Evolutionary conservation across 2,329 filamentous ascomycete species (phyloP), one percentile per base, ranked within the genome.

Genomic region (Ilyonectria destructans): DNA sequence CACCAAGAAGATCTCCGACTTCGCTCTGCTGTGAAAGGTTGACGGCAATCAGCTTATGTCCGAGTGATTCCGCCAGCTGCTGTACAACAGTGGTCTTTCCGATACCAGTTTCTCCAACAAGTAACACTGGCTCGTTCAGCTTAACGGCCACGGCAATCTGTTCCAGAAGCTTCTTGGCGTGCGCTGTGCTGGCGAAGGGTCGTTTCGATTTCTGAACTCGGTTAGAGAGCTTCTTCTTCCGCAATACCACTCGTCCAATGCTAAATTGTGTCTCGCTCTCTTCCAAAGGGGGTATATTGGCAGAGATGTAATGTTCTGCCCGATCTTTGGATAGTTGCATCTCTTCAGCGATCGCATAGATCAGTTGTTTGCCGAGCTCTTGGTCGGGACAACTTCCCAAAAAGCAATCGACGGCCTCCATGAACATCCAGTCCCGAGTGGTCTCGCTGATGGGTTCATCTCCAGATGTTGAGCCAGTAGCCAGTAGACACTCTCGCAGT

Each of bases 1-100:
- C 96, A 75, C 96, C 97, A 0, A 99, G 86, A 13, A 99, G 84
- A 82, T 99, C 96, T n/a, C 95, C 93, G 46, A 93, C 95, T 81
- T 99, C 97, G 77, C 95, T 98, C 80, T 99, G 97, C 79, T 99
- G 97, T 0, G 96, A 99, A 78, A 99, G 81, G 78, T 99, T 99
- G 77, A 99, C 95, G 3, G 95, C 94, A 0, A 95, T 93, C 13
- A 99, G 88, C 75, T 94, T 97, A 77, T 95, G 93, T 1, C 95
- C 94, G 31, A 98, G 87, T 4, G 92, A 88, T 65, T 93, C 91
- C 0, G 96, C 95, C 63, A 99, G 85, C 78, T 98, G 95, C 80
- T 99, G 96, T 15, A 99, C 92, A 29, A 96, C 93, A 0, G 96
- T 97, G 0, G 96, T 99, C 82, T 99, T 99, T 75, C 96, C 96